Evolutionary conservation across 1,139 yeast genomes (phyloP).

Genomic region (Hyphopichia burtonii): DNA sequence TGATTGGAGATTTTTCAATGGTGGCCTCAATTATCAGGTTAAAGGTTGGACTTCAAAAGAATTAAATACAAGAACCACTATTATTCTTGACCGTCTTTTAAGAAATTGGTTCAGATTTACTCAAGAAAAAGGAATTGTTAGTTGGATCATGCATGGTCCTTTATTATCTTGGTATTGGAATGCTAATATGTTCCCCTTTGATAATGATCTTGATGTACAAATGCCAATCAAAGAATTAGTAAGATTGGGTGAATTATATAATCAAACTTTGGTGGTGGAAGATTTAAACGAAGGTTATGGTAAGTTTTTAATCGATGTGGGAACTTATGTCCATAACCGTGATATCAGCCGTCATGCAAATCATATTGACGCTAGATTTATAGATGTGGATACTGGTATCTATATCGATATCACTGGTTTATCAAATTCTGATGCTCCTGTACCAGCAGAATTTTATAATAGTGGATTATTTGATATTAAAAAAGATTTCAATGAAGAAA

Average conservation of each 20-base stretch:
- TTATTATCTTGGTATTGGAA: conserved; percentile 26
- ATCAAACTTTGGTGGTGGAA: conserved; percentile 32
- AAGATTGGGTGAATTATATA: conserved; percentile 25
- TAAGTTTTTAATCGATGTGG: conserved; percentile 26
- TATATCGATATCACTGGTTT: conserved; percentile 33
- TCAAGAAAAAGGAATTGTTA: conserved; percentile 19
- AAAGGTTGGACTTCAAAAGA: conserved; percentile 19
- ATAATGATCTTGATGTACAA: conserved; percentile 30
- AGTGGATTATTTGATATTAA: conserved; percentile 8
- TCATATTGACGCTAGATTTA: conserved; percentile 34
- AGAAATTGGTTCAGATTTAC: conserved; percentile 28
- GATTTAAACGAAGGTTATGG: conserved; percentile 29
- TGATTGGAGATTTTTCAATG: conserved; percentile 70
- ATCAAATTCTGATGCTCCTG: conserved; percentile 8
- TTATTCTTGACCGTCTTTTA: conserved; percentile 25
- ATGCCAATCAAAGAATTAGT: conserved; percentile 28
- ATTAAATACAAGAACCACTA: conserved; percentile 17
- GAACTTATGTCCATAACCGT: conserved; percentile 22
- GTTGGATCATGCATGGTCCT: conserved; percentile 26
- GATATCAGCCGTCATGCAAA: conserved; percentile 18
- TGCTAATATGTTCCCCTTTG: conserved; percentile 23
- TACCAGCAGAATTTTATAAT: conserved; percentile 11
- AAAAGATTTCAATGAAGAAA: conserved; percentile 8
- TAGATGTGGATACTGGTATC: conserved; percentile 32
- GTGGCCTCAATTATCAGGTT: conserved; percentile 22